phyloP scores from a whole-genome alignment of 352 stramenopile species.

The Blastocystis sp. region DNA sequence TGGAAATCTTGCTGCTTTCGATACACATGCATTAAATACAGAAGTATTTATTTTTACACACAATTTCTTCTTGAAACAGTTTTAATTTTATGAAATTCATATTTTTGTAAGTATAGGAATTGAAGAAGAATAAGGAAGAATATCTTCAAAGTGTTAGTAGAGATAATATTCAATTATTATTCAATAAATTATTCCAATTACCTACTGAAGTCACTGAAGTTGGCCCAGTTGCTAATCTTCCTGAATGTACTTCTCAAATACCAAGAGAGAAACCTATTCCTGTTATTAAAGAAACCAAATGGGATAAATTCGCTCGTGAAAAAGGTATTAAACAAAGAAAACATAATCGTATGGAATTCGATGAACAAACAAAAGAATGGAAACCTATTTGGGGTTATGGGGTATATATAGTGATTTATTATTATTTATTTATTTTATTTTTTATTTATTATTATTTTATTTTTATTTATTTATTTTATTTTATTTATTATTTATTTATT shows the following conservation, averaged over 20 bases:
- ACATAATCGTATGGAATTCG: slow-evolving; percentile 78
- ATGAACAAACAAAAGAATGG: slow-evolving; percentile 77
- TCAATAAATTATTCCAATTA: slow-evolving; percentile 69
- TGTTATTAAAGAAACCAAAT: slow-evolving; percentile 84
- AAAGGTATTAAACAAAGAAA: slow-evolving; percentile 91
- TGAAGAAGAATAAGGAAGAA: slow-evolving; percentile 55
- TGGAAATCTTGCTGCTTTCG: slow-evolving; percentile 62
- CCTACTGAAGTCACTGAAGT: slow-evolving; percentile 71
- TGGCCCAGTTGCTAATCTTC: slow-evolving; percentile 59
- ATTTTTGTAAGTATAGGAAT: slow-evolving; percentile 8
- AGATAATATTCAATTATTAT: slow-evolving; percentile 73
- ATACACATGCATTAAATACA: slow-evolving; percentile 62
- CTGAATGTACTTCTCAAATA: slow-evolving; percentile 51
- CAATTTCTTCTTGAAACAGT: too few species aligned
- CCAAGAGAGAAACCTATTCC: slow-evolving; percentile 66
- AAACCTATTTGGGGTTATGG: slow-evolving; percentile 73
- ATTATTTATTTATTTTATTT: too few species aligned
- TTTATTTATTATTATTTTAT: too few species aligned
- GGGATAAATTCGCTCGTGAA: slow-evolving; percentile 90
- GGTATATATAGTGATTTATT: too few species aligned
- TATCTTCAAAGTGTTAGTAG: slow-evolving; percentile 61
- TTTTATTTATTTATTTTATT: too few species aligned
- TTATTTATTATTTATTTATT: too few species aligned
- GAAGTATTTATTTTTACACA: slow-evolving; percentile 42
- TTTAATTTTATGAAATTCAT: too few species aligned